Conservation (phyloP, 768 basidiomycete species). For the Amanita fuliginea region DNA sequence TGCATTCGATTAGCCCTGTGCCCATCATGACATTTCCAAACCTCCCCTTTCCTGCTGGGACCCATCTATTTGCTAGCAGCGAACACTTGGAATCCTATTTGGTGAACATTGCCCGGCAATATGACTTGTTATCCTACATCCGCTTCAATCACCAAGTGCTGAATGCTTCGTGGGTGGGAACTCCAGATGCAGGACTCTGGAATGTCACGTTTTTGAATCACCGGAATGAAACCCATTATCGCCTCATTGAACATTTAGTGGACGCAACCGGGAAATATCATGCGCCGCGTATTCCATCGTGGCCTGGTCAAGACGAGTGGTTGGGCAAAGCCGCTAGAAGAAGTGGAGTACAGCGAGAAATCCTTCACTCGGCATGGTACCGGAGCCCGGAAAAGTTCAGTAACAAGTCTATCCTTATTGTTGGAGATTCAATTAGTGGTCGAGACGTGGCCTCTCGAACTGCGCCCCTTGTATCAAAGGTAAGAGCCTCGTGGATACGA, state of each 20-base stretch:
- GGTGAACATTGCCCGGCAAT: neutral
- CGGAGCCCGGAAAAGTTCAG: constrained; percentile 32
- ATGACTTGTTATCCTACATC: neutral
- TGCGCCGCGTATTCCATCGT: constrained; percentile 32
- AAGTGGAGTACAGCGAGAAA: constrained; percentile 19
- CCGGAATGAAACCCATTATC: constrained; percentile 8
- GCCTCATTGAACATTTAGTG: constrained; percentile 39
- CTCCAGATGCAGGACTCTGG: neutral
- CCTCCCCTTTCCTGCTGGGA: constrained; percentile 39
- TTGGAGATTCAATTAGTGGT: constrained; percentile 35
- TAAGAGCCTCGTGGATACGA: constrained; percentile 10
- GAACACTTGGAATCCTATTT: constrained; percentile 37
- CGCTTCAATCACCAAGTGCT: neutral
- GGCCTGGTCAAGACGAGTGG: constrained; percentile 41
- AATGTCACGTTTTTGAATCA: neutral
- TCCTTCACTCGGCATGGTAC: constrained; percentile 45
- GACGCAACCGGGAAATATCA: constrained; percentile 47
- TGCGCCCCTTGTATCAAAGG: constrained; percentile 26
- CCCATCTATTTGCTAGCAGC: constrained; percentile 39
- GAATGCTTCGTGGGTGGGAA: neutral
- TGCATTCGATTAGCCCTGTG: constrained; percentile 45
- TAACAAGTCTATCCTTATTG: constrained; percentile 33
- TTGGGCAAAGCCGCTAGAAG: constrained; percentile 15
- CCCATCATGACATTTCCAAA: constrained; percentile 50
- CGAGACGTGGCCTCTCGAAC: constrained; percentile 36